Base-by-base conservation (phyloP, 2,329 filamentous ascomycete species). In the Fusarium metavorans region DNA sequence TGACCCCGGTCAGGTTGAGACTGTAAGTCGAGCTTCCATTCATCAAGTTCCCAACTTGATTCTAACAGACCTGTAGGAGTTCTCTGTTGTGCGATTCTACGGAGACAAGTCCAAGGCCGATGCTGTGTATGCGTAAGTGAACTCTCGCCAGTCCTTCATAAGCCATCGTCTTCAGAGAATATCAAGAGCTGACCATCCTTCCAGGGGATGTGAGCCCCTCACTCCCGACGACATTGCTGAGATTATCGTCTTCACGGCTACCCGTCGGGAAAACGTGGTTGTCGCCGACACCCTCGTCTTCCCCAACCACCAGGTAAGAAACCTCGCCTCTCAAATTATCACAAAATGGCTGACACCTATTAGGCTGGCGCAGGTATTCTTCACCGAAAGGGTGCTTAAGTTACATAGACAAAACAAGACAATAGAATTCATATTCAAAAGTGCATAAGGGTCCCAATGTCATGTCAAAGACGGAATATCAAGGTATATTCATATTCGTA, bases 1-100 rank as follows among this genome's bases (percentile, higher is more conserved):
- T 79, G 95, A 98, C 79, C 95, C 95, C 0, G 95, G 95, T 30
- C 95, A 97, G 85, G 95, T 98, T 56, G 95, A 98, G 88, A 98
- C 95, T 52, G 91, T 92, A 83, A 71, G 87, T 77, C 52, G 5
- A 58, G 34, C n/a, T 16, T 13, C 25, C 2, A 30, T 10, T 11
- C 16, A 50, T 23, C 6, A 23, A 14, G 14, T 23, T 18, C 13
- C 18, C 20, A 18, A 23, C 57, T 69, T 30, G 72, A 34, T 35
- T 60, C 67, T 64, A 18, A 76, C 43, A 52, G 4, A 18, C 32
- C 10, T 18, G 8, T 30, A 92, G n/a, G 94, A 98, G 81, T 98
- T 98, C 84, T 96, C 93, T 1, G 87, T 98, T 11, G 94, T 98
- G 41, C 89, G 95, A 71, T 98, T 96, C 83, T 91, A 93, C 70